Base-by-base conservation (phyloP, 108 stramenopile genomes). In the Craspedostauros australis region DNA sequence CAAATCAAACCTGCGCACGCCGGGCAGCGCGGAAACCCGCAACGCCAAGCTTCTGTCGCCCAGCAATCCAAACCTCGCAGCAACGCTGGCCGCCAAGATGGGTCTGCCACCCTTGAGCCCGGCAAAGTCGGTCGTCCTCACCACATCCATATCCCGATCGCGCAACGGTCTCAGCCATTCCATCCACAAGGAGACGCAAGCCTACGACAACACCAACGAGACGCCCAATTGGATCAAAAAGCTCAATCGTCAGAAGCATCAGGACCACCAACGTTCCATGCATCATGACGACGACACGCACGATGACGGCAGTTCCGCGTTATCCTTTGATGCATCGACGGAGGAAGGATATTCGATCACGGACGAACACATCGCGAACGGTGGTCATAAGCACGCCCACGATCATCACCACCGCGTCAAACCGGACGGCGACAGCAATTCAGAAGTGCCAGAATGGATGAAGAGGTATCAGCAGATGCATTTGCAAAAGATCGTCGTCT, bases 401-500 rank as follows among this genome's bases (percentile, higher is more conserved):
- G 32, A 8, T 23, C 11, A 39, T 54, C 40, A 26, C 12, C 30
- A 49, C 21, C 22, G 36, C 7, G 56, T 46, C 46, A 31, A 57
- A 16, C 32, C 22, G 1, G 18, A 31, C 11, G 44, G 36, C 14
- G 56, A 46, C 7, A 45, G 36, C 4, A 2, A 46, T n/a, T n/a
- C n/a, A 2, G 39, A 57, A 23, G 18, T 32, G 6, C 56, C 56
- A 8, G 56, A 57, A 24, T 57, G 56, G 56, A 57, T 57, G 56
- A 33, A 38, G 1, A 43, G 46, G 46, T 57, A 46, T 42, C 20
- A 32, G 21, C 44, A 57, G 27, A 57, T 57, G 56, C 43, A 57
- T 24, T 23, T 57, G 19, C 29, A 57, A 33, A 28, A 44, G 44
- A 45, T 45, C 0, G 44, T 34, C 21, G 56, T 57, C 9, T 9